Percentiles rank a stretch among this genome's conserved stretches.
These are phyloP conservation scores for Globisporangium canariense DNA, from an alignment of 352 stramenopile species.

Conservation along the genomic window DNA sequence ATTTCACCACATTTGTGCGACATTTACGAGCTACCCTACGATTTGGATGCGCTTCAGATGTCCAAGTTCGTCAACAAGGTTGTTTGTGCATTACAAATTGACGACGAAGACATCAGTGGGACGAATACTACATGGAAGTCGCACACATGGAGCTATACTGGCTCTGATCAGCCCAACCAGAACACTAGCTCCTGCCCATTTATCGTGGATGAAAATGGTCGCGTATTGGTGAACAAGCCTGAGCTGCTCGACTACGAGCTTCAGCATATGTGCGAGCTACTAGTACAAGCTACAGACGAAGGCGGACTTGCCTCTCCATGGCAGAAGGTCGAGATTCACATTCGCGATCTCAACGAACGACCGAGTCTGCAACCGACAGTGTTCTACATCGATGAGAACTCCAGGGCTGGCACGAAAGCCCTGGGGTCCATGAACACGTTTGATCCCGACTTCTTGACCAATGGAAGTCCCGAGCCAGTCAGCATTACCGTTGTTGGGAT, in stretches of 20 bases:
- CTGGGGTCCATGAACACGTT: slow-evolving; percentile 3
- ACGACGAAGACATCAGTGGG: slow-evolving; percentile 1
- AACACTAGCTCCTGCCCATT: slow-evolving; percentile 3
- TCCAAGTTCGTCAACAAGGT: not conserved
- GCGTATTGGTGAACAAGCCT: slow-evolving; percentile 1
- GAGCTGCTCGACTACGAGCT: slow-evolving; percentile 9
- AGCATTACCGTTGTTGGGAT: not conserved
- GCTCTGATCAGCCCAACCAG: no score
- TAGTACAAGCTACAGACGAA: slow-evolving; percentile 5
- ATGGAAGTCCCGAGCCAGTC: slow-evolving; percentile 5
- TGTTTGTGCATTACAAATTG: slow-evolving; percentile 7
- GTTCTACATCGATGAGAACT: slow-evolving; percentile 15
- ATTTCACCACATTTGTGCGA: slow-evolving; percentile 4
- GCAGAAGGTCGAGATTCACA: slow-evolving; percentile 11
- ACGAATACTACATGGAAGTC: not conserved
- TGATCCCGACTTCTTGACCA: slow-evolving; percentile 7
- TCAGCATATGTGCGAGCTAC: slow-evolving; percentile 1
- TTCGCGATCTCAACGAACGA: slow-evolving; percentile 9
- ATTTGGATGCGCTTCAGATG: not conserved
- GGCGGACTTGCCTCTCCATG: slow-evolving; percentile 9
- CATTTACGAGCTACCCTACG: slow-evolving; percentile 10
- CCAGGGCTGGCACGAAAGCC: not conserved
- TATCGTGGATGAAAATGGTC: not conserved
- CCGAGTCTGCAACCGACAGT: not conserved
- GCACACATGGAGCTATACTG: slow-evolving; percentile 5